Percentiles rank a stretch among this genome's conserved stretches.
Conservation (phyloP, 441 rosid genomes). For the Capsella rubella region DNA sequence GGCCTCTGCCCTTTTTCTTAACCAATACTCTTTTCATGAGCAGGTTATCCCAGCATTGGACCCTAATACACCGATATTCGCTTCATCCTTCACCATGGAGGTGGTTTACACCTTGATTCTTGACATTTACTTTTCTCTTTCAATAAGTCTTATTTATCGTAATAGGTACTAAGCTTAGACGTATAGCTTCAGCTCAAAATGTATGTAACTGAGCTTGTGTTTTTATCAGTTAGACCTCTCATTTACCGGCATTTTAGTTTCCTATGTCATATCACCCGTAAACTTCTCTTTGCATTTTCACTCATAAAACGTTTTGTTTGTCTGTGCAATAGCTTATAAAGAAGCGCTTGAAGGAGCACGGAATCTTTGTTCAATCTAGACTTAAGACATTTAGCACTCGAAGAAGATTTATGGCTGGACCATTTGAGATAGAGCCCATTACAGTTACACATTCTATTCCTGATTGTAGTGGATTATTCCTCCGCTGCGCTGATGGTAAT, state of each 20-base stretch:
- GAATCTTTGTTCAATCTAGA: constrained; percentile 90
- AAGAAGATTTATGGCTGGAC: constrained; percentile 87
- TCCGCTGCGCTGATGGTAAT: constrained; percentile 96
- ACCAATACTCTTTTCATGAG: constrained; percentile 32
- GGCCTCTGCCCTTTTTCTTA: neutral
- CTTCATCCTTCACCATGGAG: constrained; percentile 99
- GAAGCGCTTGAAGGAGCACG: constrained; percentile 96
- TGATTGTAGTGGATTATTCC: constrained; percentile 95
- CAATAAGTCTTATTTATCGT: neutral
- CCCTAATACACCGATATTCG: constrained; percentile 77
- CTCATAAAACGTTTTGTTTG: constrained; percentile 16
- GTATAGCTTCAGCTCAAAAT: constrained; percentile 8
- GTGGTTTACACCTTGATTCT: constrained; percentile 48
- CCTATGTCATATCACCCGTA: neutral
- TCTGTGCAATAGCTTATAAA: constrained; percentile 72
- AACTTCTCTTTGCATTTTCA: constrained; percentile 20
- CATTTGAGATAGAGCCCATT: constrained; percentile 95
- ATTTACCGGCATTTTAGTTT: constrained; percentile 6
- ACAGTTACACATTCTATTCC: constrained; percentile 98
- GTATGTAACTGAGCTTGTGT: constrained; percentile 5
- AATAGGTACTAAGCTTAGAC: constrained; percentile 7
- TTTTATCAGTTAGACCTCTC: neutral
- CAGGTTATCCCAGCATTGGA: constrained; percentile 98
- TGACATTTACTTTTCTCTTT: neutral
- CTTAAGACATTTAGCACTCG: constrained; percentile 73